Evolutionary conservation across 2,329 filamentous ascomycete genomes (phyloP).

Genomic region (Dactylellina cionopaga): DNA sequence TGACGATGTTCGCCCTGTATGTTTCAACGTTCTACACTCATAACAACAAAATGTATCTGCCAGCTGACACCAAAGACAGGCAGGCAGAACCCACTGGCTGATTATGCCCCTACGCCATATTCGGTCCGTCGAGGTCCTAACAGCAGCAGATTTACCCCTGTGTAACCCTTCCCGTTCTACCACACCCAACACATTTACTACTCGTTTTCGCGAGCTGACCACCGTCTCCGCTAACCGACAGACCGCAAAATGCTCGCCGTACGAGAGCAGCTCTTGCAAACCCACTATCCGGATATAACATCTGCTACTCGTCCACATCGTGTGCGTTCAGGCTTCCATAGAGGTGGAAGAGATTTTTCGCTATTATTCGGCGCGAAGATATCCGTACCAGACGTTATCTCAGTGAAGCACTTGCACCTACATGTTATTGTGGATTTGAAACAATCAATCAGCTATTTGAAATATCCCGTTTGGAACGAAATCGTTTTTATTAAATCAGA

Average conservation of each 20-base stretch:
- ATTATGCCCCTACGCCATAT: slow-evolving; percentile 47
- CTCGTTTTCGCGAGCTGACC: background rate
- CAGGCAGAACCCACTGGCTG: slow-evolving; percentile 42
- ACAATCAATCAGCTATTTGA: slow-evolving; percentile 4
- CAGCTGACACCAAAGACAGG: slow-evolving; percentile 9
- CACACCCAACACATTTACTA: slow-evolving; percentile 37
- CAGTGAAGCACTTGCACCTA: slow-evolving; percentile 41
- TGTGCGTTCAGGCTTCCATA: slow-evolving; percentile 33
- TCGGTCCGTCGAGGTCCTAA: slow-evolving; percentile 40
- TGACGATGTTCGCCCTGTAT: slow-evolving; percentile 34
- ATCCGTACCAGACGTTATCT: slow-evolving; percentile 33
- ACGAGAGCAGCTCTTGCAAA: slow-evolving; percentile 26
- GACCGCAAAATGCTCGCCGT: slow-evolving; percentile 45
- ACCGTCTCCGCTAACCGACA: background rate
- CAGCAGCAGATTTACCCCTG: slow-evolving; percentile 36
- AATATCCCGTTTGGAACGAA: slow-evolving; percentile 41
- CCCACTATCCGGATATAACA: slow-evolving; percentile 34
- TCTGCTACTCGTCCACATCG: slow-evolving; percentile 2
- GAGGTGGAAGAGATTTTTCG: slow-evolving; percentile 25
- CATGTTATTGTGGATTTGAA: slow-evolving; percentile 43
- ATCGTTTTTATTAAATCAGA: slow-evolving; percentile 26
- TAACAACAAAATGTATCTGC: background rate
- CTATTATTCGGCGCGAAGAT: slow-evolving; percentile 14
- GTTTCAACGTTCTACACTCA: background rate
- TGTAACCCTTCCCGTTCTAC: slow-evolving; percentile 28